Percentiles rank a stretch among this genome's conserved stretches.
These are phyloP conservation scores for Calonectria pauciramosa DNA, from an alignment of 2,329 filamentous ascomycete species.

Conservation along the genomic window DNA sequence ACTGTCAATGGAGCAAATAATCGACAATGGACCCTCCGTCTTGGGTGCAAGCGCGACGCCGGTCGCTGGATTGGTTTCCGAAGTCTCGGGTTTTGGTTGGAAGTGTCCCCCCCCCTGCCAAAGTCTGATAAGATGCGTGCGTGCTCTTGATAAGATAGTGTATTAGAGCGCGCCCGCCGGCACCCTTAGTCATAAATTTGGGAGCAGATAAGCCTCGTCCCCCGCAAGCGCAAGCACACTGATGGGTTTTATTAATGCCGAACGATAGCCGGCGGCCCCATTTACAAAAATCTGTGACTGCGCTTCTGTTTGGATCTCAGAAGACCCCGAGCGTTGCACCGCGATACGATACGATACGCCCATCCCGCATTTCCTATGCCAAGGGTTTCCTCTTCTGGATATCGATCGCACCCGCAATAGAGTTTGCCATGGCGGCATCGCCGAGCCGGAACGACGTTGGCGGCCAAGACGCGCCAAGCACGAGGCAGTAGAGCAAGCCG, in stretches of 20 bases:
- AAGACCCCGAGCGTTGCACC: neutral
- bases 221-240: neutral
- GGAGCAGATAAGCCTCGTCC: neutral
- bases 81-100: neutral
- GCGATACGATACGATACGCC: neutral
- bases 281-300: neutral
- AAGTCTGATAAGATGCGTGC: neutral
- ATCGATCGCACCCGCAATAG: neutral
- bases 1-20: conserved; percentile 4
- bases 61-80: conserved; percentile 6
- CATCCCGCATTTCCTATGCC: neutral
- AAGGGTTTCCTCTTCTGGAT: neutral
- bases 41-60: neutral
- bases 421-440: neutral
- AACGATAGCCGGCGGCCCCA: conserved; percentile 3
- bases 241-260: conserved; percentile 9
- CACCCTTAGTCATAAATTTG: conserved; percentile 5
- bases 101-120: neutral
- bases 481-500: too few relatives aligned
- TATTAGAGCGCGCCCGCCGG: neutral
- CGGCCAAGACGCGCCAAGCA: neutral
- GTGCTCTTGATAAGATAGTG: neutral
- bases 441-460: neutral
- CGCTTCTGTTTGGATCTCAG: neutral
- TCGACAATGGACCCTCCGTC: neutral